phyloP scores from a whole-genome alignment of 2,329 filamentous ascomycete genomes.

The Botryosphaeria agaves region DNA sequence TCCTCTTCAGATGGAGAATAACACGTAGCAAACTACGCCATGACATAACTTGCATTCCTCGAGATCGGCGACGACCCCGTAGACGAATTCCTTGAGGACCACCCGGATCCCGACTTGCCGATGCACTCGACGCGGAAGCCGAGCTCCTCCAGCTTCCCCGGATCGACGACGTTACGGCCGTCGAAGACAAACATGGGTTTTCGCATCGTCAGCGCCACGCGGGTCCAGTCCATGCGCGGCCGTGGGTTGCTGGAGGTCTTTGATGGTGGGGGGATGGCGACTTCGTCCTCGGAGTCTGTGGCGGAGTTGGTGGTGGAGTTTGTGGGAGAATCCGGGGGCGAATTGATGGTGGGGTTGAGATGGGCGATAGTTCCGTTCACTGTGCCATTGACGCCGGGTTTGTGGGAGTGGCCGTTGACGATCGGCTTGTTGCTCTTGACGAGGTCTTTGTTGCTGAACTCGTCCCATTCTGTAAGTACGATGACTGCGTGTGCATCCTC shows the following conservation, averaged over 20 bases:
- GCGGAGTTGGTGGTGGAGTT: no score
- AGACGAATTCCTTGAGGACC: no score
- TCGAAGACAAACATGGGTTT: constrained; percentile 18
- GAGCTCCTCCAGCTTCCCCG: constrained; percentile 11
- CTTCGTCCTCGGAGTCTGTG: no score
- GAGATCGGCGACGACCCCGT: no score
- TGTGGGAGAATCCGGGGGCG: no score
- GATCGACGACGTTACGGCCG: constrained; percentile 18
- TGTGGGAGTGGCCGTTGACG: no score
- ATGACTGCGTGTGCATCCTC: constrained; percentile 15
- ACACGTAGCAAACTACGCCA: no score
- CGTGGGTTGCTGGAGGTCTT: no score
- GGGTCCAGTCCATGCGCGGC: constrained; percentile 14
- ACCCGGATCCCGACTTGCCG: constrained; percentile 13
- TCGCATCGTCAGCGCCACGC: constrained; percentile 14
- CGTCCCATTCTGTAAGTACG: constrained; percentile 17
- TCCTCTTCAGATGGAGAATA: no score
- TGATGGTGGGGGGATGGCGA: no score
- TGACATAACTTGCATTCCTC: no score
- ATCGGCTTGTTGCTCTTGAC: background rate
- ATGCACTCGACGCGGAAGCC: constrained; percentile 19
- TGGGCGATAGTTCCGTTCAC: constrained; percentile 1
- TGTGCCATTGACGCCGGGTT: background rate
- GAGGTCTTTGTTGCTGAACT: constrained; percentile 14
- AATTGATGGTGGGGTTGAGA: no score